Conservation (phyloP, 2,329 filamentous ascomycete genomes). For the Phoma sp. region DNA sequence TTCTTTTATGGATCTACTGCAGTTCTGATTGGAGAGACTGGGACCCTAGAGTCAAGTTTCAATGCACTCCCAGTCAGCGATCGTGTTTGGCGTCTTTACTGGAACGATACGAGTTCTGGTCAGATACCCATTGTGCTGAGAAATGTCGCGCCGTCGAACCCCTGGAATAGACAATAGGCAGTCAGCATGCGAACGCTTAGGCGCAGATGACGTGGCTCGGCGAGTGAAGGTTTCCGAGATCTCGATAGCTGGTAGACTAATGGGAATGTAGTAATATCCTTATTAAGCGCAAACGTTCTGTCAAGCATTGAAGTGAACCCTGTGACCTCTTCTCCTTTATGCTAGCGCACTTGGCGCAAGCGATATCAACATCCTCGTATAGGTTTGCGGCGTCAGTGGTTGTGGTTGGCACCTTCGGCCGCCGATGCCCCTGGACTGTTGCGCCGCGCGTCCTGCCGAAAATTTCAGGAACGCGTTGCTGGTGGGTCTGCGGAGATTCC, state of each 20-base stretch:
- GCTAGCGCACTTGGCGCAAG: no score
- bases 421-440: background rate
- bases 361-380: no score
- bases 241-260: background rate
- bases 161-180: constrained; percentile 1
- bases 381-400: background rate
- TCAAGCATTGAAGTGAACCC: no score
- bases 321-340: no score
- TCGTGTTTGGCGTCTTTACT: constrained; percentile 23
- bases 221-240: background rate
- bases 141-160: constrained; percentile 25
- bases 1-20: constrained; percentile 29
- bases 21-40: constrained; percentile 15
- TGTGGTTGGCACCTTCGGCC: background rate
- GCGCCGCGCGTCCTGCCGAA: constrained; percentile 6
- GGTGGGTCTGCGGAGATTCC: constrained; percentile 1
- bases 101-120: constrained; percentile 30
- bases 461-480: background rate
- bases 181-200: background rate
- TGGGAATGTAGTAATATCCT: no score
- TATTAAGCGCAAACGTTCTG: no score
- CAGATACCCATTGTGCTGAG: constrained; percentile 27
- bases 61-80: constrained; percentile 17
- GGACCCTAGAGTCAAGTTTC: constrained; percentile 23
- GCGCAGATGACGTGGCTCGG: background rate